Base-by-base conservation (phyloP, 2,329 filamentous ascomycete genomes). In the Hortaea werneckii region DNA sequence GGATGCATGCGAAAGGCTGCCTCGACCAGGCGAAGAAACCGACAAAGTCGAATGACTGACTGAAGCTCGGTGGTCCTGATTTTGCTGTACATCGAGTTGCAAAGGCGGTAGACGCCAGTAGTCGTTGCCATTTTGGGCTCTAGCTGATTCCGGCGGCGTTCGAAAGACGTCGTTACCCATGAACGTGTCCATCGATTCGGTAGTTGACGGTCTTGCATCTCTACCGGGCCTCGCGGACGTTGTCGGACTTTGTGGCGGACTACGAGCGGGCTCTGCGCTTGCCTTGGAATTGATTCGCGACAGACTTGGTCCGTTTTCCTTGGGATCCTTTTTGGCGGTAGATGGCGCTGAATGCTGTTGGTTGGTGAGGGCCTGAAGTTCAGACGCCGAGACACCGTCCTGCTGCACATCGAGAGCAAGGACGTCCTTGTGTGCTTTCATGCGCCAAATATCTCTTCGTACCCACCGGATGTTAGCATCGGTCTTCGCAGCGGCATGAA, bases 391-490 rank as follows among this genome's bases (percentile, higher is more conserved):
- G 30, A 59, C 52, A n/a, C 59, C 59, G 47, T 95, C 89, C 54
- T 95, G 87, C 45, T 90, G 84, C 6, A 96, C 70, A 61, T 98
- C 92, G 65, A 88, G 76, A 5, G 80, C 73, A 13, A 98, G 70
- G 49, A 96, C 89, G 57, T 95, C 90, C 37, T 83, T 82, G 64
- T 98, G 89, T 54, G 89, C 95, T 59, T 80, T 90, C 57, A 90
- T 78, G 44, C 82, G 85, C 87, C 89, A 95, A 13, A 95, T 92
- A 54, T 95, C 87, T 62, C 94, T 83, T 50, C 90, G 78, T n/a
- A 83, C 82, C 90, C 90, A 95, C 63, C 92, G 94, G 49, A 98
- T 69, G 62, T 90, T 88, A 3, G 87, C 87, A 46, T 89, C 82
- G 67, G 94, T 82, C 6, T 84, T 80, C 5, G 83, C 87, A 13